Percentiles rank a stretch among this genome's conserved stretches.
phyloP scores from a whole-genome alignment of 129 eudicot genomes.

The Heracleum sosnowskyi region DNA sequence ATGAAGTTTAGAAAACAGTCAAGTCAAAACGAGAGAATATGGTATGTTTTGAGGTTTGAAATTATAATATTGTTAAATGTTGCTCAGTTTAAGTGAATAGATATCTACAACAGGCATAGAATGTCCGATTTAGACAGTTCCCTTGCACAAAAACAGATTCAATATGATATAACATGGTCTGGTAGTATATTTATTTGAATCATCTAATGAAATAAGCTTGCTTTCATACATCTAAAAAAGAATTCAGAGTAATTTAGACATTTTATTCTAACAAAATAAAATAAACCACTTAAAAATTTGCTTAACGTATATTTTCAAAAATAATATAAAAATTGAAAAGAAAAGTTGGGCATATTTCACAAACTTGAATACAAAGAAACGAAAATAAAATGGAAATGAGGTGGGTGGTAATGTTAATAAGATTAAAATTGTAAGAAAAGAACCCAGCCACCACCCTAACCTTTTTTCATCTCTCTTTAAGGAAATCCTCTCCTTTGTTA shows the following conservation, averaged over 20 bases:
- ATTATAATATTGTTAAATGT: not conserved
- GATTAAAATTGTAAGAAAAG: too few species aligned
- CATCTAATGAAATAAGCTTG: not conserved
- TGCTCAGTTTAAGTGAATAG: not conserved
- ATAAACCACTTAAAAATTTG: not conserved
- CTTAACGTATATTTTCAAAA: not conserved
- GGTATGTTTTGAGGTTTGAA: too few species aligned
- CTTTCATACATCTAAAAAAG: not conserved
- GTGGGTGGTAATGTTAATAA: too few species aligned
- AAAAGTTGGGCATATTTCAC: not conserved
- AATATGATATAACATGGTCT: not conserved
- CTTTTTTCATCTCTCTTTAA: not conserved
- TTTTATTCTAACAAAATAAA: not conserved
- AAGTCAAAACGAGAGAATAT: too few species aligned
- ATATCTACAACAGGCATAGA: not conserved
- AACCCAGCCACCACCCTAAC: too few species aligned
- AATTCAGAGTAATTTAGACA: not conserved
- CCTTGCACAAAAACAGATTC: not conserved
- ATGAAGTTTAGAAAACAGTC: too few species aligned
- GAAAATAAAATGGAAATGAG: not conserved
- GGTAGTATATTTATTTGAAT: not conserved
- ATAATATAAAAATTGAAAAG: not conserved
- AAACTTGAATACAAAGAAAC: not conserved
- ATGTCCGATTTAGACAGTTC: not conserved
- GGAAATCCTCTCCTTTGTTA: not conserved